These are phyloP conservation scores for Nitzschia palea DNA, from an alignment of 108 stramenopile species.

Conservation along the genomic window DNA sequence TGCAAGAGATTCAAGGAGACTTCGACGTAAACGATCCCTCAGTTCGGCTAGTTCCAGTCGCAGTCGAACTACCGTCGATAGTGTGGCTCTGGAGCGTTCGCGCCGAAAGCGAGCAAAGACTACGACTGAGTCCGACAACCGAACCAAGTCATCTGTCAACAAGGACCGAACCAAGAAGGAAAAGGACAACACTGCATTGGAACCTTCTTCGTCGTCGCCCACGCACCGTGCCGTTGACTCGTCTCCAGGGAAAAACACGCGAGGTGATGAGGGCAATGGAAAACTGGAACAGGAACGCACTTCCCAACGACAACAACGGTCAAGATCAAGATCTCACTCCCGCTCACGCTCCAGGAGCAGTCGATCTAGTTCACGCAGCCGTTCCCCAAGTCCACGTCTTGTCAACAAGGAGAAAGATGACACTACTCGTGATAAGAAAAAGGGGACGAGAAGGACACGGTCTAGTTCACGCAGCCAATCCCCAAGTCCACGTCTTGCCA, in stretches of 20 bases:
- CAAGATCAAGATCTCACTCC: constrained; percentile 1
- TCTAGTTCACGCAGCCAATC: not conserved
- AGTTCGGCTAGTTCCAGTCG: constrained; percentile 7
- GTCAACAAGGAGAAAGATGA: not conserved
- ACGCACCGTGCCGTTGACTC: too few species aligned
- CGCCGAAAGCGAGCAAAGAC: not conserved
- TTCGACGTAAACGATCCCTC: constrained; percentile 3
- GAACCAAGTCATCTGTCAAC: not conserved
- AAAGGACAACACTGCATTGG: not conserved
- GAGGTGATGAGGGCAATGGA: too few species aligned
- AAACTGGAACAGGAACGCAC: too few species aligned
- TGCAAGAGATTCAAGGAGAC: not conserved
- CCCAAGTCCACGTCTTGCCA: not conserved
- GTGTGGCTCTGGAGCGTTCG: not conserved
- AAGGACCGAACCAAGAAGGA: not conserved
- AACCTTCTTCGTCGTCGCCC: not conserved
- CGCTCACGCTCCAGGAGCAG: not conserved
- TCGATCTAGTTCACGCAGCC: not conserved
- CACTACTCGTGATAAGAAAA: not conserved
- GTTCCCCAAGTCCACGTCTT: not conserved
- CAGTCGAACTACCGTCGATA: not conserved
- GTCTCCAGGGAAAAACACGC: too few species aligned
- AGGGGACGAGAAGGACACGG: not conserved
- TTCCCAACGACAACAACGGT: too few species aligned
- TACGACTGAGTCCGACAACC: not conserved